Conservation (phyloP, 2,329 filamentous ascomycete species). For the Ophidiomyces ophidiicola region DNA sequence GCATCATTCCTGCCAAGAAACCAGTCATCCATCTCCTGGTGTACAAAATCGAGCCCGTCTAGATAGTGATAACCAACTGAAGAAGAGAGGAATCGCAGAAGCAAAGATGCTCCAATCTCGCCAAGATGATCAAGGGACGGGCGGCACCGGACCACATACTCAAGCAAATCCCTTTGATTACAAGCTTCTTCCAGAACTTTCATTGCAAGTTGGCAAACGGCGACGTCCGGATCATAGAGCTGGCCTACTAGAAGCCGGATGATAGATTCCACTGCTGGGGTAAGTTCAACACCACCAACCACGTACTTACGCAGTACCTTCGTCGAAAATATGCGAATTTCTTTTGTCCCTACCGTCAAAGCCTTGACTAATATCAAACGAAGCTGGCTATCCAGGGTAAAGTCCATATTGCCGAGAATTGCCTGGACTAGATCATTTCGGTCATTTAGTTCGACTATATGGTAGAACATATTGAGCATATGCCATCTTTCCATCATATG, state of each 20-base stretch:
- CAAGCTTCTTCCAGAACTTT: constrained; percentile 97
- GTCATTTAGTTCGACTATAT: constrained; percentile 83
- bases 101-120: constrained; percentile 85
- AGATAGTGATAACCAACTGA: constrained; percentile 97
- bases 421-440: constrained; percentile 84
- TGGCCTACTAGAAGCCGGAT: constrained; percentile 96
- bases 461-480: constrained; percentile 99
- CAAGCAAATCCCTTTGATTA: constrained; percentile 77
- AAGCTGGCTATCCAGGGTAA: constrained; percentile 74
- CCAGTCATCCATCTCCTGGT: constrained; percentile 99
- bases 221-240: constrained; percentile 90
- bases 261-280: constrained; percentile 63
- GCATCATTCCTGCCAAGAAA: constrained; percentile 91
- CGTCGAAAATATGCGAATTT: constrained; percentile 82
- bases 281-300: constrained; percentile 40
- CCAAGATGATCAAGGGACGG: constrained; percentile 90
- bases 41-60: constrained; percentile 94
- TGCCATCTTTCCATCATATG: constrained; percentile 90
- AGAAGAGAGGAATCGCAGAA: constrained; percentile 85
- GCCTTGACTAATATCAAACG: constrained; percentile 88
- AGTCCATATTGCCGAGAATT: constrained; percentile 83
- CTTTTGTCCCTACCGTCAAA: constrained; percentile 77
- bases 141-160: constrained; percentile 93
- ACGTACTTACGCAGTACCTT: constrained; percentile 80
- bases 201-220: constrained; percentile 90